A percentile compares a stretch with the other conserved stretches of the same genome.
These are phyloP conservation scores for Botrytis galanthina DNA, from an alignment of 2,329 filamentous ascomycete genomes.

Conservation along the genomic window DNA sequence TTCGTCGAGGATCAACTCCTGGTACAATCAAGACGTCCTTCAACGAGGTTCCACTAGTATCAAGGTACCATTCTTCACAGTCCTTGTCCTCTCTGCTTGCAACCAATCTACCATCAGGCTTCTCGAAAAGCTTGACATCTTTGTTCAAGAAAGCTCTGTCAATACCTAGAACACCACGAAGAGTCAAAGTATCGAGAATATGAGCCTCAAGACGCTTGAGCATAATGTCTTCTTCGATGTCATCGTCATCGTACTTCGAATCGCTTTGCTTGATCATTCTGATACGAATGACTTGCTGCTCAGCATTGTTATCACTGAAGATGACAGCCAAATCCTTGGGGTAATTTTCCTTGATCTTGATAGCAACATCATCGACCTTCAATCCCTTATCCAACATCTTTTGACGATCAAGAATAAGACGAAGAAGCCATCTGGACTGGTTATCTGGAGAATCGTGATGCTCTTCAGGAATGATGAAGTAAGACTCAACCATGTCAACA, in stretches of 20 bases:
- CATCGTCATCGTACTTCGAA: slow-evolving; percentile 70
- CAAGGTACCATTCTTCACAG: slow-evolving; percentile 92
- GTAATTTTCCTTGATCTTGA: slow-evolving; percentile 86
- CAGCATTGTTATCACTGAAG: slow-evolving; percentile 97
- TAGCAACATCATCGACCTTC: slow-evolving; percentile 85
- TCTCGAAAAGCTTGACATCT: slow-evolving; percentile 65
- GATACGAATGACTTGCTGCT: slow-evolving; percentile 90
- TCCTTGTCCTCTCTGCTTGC: slow-evolving; percentile 69
- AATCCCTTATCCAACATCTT: slow-evolving; percentile 95
- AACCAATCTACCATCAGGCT: slow-evolving; percentile 68
- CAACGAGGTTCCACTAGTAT: slow-evolving; percentile 87
- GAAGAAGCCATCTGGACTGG: slow-evolving; percentile 93
- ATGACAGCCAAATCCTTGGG: slow-evolving; percentile 83
- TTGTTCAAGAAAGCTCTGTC: slow-evolving; percentile 92
- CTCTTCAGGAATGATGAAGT: slow-evolving; percentile 91
- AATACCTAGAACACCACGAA: slow-evolving; percentile 86
- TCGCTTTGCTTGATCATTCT: slow-evolving; percentile 71
- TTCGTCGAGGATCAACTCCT: slow-evolving; percentile 81
- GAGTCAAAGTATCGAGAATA: slow-evolving; percentile 83
- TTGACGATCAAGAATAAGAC: slow-evolving; percentile 88
- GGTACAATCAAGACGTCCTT: slow-evolving; percentile 80
- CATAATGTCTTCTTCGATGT: slow-evolving; percentile 84
- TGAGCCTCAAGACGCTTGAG: slow-evolving; percentile 90
- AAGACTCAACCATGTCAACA: slow-evolving; percentile 91
- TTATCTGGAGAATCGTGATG: slow-evolving; percentile 58